phyloP scores from a whole-genome alignment of 75 land plant species.

The Larix kaempferi region DNA sequence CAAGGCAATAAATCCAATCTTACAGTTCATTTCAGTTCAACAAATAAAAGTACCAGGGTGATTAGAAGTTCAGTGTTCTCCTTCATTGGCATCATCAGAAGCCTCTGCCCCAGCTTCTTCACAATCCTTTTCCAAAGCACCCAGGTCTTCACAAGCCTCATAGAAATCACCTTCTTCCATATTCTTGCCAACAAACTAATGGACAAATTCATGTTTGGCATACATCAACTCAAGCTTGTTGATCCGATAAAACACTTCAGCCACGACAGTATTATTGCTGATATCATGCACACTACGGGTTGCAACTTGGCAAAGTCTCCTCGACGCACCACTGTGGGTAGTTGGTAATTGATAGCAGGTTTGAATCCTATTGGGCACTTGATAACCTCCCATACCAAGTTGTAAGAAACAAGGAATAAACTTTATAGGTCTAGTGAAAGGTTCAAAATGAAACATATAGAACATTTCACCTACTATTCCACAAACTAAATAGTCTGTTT shows the following conservation, averaged over 20 bases:
- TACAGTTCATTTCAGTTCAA: no score
- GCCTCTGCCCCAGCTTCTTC: slow-evolving; percentile 57
- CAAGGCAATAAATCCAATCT: no score
- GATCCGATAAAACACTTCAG: slow-evolving; percentile 70
- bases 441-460: not conserved
- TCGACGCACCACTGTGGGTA: slow-evolving; percentile 71
- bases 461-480: no score
- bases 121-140: slow-evolving; percentile 51
- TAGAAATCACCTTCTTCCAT: slow-evolving; percentile 56
- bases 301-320: slow-evolving; percentile 78
- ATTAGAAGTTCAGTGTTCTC: slow-evolving; percentile 10
- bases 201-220: slow-evolving; percentile 60
- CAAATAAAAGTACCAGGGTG: no score
- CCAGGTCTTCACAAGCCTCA: slow-evolving; percentile 43
- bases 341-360: slow-evolving; percentile 64
- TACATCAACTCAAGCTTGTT: slow-evolving; percentile 67
- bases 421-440: slow-evolving; percentile 19
- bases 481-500: no score
- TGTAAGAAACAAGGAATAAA: not conserved
- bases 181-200: slow-evolving; percentile 59
- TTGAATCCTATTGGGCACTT: slow-evolving; percentile 62
- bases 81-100: slow-evolving; percentile 39
- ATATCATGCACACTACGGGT: slow-evolving; percentile 72
- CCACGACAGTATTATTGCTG: slow-evolving; percentile 66
- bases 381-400: not conserved